These are phyloP conservation scores for Helicostylum pulchrum DNA, from an alignment of 192 early-diverging fungal species.

Conservation along the genomic window DNA sequence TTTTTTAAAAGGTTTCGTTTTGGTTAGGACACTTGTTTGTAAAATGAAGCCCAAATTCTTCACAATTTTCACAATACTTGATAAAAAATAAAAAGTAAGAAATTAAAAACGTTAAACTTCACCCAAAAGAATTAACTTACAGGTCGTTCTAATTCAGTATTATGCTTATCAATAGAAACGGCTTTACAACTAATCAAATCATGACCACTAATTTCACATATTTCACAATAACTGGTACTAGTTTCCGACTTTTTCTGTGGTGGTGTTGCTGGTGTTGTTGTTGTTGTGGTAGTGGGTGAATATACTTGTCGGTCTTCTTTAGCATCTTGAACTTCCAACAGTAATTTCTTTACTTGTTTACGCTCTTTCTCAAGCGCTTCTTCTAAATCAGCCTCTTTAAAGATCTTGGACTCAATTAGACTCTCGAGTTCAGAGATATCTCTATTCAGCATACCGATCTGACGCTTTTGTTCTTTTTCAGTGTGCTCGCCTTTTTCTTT, in stretches of 20 bases:
- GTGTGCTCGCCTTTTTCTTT: conserved; percentile 50
- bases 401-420: conserved; percentile 71
- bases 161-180: conserved; percentile 37
- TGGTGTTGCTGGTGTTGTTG: background rate
- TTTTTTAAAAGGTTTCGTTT: conserved; percentile 64
- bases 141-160: conserved; percentile 35
- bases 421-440: conserved; percentile 66
- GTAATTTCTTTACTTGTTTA: conserved; percentile 39
- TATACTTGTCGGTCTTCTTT: conserved; percentile 21
- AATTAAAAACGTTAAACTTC: background rate
- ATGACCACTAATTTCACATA: conserved; percentile 67
- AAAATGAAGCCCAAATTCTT: conserved; percentile 64
- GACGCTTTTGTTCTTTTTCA: conserved; percentile 57
- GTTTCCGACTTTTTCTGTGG: background rate
- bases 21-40: conserved; percentile 71
- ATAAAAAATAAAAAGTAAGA: conserved; percentile 23
- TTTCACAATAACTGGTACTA: conserved; percentile 54
- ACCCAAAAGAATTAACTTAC: no score
- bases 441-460: conserved; percentile 57
- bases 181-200: conserved; percentile 58
- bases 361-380: conserved; percentile 51
- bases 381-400: conserved; percentile 68
- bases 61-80: conserved; percentile 80
- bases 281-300: background rate
- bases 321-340: conserved; percentile 50